Conservation (phyloP, 176 grass and related monocot genomes). For the Eragrostis nindensis region DNA sequence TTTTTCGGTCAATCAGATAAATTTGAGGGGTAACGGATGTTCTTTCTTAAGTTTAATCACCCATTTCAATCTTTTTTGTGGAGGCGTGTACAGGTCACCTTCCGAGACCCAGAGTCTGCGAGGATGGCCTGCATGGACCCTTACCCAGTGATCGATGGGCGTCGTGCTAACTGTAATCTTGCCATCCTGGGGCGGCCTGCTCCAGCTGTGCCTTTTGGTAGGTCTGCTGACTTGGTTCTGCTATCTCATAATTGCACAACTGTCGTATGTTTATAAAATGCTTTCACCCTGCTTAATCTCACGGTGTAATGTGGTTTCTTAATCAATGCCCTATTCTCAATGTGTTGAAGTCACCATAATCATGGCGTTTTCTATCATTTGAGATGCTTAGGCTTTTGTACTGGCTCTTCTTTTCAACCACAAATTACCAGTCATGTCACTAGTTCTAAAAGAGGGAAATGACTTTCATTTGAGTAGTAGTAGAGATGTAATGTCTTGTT, state of each 20-base stretch:
- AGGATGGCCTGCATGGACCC: conserved; percentile 71
- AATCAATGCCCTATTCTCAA: conserved; percentile 36
- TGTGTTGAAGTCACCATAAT: conserved; percentile 37
- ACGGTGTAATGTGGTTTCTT: background rate
- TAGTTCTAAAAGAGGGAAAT: conserved; percentile 25
- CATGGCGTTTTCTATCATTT: conserved; percentile 23
- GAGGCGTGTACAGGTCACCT: conserved; percentile 59
- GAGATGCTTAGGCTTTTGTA: background rate
- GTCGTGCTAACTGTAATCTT: conserved; percentile 78
- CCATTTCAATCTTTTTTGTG: conserved; percentile 21
- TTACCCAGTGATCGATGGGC: conserved; percentile 63
- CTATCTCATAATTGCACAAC: background rate
- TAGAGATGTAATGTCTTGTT: background rate
- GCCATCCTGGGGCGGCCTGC: conserved; percentile 70
- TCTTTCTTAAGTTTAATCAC: background rate
- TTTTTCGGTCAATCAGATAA: too few relatives aligned
- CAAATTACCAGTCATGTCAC: conserved; percentile 21
- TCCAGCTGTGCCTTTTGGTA: conserved; percentile 58
- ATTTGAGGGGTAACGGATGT: background rate
- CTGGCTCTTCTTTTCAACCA: conserved; percentile 26
- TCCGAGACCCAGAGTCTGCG: conserved; percentile 62
- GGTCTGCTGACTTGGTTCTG: conserved; percentile 38
- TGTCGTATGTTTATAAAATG: conserved; percentile 10
- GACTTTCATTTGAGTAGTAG: conserved; percentile 19
- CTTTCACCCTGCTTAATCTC: background rate